These are phyloP conservation scores for Raddia distichophylla DNA, from an alignment of 176 grass and related monocot genomes.

Conservation along the genomic window DNA sequence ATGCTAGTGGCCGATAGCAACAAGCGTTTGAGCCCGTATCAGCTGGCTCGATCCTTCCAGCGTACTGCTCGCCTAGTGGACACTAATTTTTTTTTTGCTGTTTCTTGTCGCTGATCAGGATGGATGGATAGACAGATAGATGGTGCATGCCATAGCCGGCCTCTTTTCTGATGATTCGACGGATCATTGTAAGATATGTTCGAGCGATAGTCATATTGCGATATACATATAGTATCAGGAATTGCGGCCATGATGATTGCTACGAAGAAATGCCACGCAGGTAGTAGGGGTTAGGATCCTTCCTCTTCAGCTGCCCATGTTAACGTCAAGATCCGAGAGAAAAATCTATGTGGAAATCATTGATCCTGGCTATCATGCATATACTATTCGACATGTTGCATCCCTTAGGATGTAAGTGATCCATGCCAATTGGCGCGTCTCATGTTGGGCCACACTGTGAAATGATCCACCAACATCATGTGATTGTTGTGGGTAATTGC, in stretches of 20 bases:
- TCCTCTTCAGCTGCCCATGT: not conserved
- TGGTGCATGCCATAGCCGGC: not conserved
- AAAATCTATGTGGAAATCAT: not conserved
- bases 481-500: too few species aligned
- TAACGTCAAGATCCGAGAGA: not conserved
- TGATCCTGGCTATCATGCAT: not conserved
- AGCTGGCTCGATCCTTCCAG: constrained; percentile 11
- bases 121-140: not conserved
- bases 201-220: not conserved
- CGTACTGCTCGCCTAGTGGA: constrained; percentile 13
- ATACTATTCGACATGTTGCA: not conserved
- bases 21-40: not conserved
- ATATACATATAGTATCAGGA: not conserved
- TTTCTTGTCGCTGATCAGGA: constrained; percentile 6
- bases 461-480: not conserved
- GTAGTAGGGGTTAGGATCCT: not conserved
- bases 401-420: not conserved
- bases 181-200: not conserved
- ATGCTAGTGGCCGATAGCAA: constrained; percentile 24
- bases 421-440: not conserved
- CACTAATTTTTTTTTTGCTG: not conserved
- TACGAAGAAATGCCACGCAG: not conserved
- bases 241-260: constrained; percentile 7
- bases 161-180: not conserved
- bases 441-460: not conserved